These are phyloP conservation scores for Pyrenochaeta sp. DNA, from an alignment of 2,329 filamentous ascomycete species.

Conservation along the genomic window DNA sequence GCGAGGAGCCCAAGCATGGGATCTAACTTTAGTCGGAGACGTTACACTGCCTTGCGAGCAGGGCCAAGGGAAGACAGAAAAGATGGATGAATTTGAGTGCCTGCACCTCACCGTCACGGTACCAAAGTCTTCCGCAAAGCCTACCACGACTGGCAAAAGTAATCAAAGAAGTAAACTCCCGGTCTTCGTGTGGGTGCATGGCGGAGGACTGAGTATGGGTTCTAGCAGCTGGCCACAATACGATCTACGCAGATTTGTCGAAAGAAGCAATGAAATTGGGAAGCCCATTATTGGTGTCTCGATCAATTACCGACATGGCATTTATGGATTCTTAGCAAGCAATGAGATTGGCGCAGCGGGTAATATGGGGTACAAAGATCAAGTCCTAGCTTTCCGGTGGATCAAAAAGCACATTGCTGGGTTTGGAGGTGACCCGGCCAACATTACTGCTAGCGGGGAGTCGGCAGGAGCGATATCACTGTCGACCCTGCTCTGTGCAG, in stretches of 20 bases:
- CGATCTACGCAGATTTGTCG: constrained; percentile 55
- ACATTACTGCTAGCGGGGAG: constrained; percentile 55
- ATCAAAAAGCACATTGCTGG: constrained; percentile 48
- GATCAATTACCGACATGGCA: constrained; percentile 46
- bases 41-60: constrained; percentile 15
- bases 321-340: constrained; percentile 54
- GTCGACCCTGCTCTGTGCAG: constrained; percentile 37
- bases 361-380: constrained; percentile 47
- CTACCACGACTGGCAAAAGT: not conserved
- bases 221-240: constrained; percentile 64
- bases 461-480: constrained; percentile 55
- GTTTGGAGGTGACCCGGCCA: constrained; percentile 51
- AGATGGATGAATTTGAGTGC: constrained; percentile 47
- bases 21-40: constrained; percentile 35
- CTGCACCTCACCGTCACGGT: constrained; percentile 46
- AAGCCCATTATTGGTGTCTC: constrained; percentile 56
- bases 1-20: constrained; percentile 39
- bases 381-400: constrained; percentile 50
- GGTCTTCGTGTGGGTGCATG: constrained; percentile 63
- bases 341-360: constrained; percentile 52
- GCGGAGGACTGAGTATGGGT: constrained; percentile 60
- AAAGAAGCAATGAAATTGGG: constrained; percentile 52
- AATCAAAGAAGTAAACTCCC: constrained; percentile 48
- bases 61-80: constrained; percentile 28
- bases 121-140: constrained; percentile 27